Base-by-base conservation (phyloP, 108 stramenopile species). In the Aurantiochytrium sp. region DNA sequence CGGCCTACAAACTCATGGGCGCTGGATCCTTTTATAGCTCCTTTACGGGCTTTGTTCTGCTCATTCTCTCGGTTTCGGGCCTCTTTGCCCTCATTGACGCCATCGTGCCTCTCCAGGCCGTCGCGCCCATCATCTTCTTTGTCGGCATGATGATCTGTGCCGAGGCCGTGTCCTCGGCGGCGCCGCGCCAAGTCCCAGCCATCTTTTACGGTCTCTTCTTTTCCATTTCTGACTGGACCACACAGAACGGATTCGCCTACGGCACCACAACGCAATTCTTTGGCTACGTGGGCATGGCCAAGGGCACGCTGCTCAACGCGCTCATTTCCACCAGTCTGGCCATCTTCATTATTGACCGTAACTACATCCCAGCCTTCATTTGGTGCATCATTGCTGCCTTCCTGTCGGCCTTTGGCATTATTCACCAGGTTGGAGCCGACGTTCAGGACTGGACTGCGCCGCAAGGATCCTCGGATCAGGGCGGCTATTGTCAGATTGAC, bases 1-100 rank as follows among this genome's bases (percentile, higher is more conserved):
- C 95, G 18, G 94, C 90, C 60, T 91, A 95, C 92, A 95, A 95
- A 88, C 45, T 87, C 23, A 72, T 91, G 45, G 95, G 95, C 6
- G 95, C 94, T 23, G 71, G 90, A 59, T 60, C 90, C 16, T 94
- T 95, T 71, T 95, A 94, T 89, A 92, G 91, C 60, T 28, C 92
- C 51, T 87, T 88, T 35, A 95, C 95, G 87, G 94, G 94, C 28
- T 8, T 90, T 55, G 55, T 95, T 88, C 14, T 95, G 14, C 92
- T 91, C 72, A 1, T 83, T 28, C 51, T 83, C 51, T 47, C 76
- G 43, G 87, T 88, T 60, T 90, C 88, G 16, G 95, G 95, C 58
- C 59, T 92, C 19, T 55, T 89, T 58, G 90, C 92, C 19, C 45
- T 91, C 51, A 59, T 92, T 58, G 44, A 89, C 45, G 21, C 58